phyloP scores from a whole-genome alignment of 139 green algal species.

The Picochlorum sp. region DNA sequence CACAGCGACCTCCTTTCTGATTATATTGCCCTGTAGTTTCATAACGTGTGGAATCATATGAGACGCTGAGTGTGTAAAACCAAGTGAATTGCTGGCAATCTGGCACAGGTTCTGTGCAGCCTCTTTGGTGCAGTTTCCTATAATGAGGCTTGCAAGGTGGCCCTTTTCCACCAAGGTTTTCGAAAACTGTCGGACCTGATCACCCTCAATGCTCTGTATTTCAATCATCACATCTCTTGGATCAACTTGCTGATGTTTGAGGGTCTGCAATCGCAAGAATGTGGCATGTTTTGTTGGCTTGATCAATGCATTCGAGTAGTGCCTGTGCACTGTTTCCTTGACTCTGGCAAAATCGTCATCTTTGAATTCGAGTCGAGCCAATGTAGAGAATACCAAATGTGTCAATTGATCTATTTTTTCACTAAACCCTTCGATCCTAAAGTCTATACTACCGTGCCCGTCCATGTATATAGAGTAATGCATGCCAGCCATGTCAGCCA shows the following conservation, averaged over 20 bases:
- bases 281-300: slow-evolving; percentile 62
- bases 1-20: slow-evolving; percentile 25
- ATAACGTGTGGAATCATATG: background rate
- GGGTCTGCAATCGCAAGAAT: slow-evolving; percentile 58
- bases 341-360: slow-evolving; percentile 39
- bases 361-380: slow-evolving; percentile 36
- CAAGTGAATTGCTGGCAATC: slow-evolving; percentile 2
- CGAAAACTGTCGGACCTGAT: slow-evolving; percentile 17
- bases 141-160: slow-evolving; percentile 67
- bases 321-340: slow-evolving; percentile 58
- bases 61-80: background rate
- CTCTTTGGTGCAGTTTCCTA: slow-evolving; percentile 64
- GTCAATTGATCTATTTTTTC: slow-evolving; percentile 73
- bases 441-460: slow-evolving; percentile 50
- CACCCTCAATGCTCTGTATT: slow-evolving; percentile 8
- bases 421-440: slow-evolving; percentile 81
- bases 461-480: slow-evolving; percentile 48
- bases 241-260: slow-evolving; percentile 36
- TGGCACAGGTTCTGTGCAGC: slow-evolving; percentile 31
- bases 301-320: slow-evolving; percentile 81
- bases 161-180: slow-evolving; percentile 33
- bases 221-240: slow-evolving; percentile 26
- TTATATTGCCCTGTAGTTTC: background rate
- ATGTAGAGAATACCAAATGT: slow-evolving; percentile 42
- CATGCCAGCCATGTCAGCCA: slow-evolving; percentile 72